These are phyloP conservation scores for Geotrichum reessii DNA, from an alignment of 1,139 yeast genomes.

Conservation along the genomic window DNA sequence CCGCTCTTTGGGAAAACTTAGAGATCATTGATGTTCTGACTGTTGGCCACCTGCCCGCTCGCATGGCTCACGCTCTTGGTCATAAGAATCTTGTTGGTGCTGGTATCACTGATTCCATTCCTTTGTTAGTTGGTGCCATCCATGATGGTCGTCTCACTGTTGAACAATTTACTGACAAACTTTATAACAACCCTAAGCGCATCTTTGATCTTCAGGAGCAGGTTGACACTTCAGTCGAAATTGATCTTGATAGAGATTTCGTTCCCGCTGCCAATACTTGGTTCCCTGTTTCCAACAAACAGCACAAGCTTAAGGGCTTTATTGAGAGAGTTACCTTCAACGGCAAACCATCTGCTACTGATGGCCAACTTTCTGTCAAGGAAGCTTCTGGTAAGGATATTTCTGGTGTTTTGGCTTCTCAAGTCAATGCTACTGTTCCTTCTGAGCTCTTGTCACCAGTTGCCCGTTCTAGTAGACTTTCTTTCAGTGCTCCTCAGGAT, in stretches of 20 bases:
- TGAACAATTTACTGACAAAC: slow-evolving; percentile 63
- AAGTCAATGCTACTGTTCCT: slow-evolving; percentile 16
- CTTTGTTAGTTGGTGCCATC: slow-evolving; percentile 77
- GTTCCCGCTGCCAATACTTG: slow-evolving; percentile 44
- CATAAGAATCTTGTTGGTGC: slow-evolving; percentile 59
- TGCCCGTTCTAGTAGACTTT: slow-evolving; percentile 17
- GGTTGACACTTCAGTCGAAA: slow-evolving; percentile 64
- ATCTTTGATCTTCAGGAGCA: slow-evolving; percentile 84
- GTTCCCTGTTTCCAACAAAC: slow-evolving; percentile 47
- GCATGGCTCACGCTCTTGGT: slow-evolving; percentile 61
- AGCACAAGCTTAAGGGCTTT: slow-evolving; percentile 57
- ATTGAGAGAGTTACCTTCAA: slow-evolving; percentile 82
- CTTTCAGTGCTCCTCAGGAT: slow-evolving; percentile 19
- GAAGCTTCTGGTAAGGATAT: slow-evolving; percentile 53
- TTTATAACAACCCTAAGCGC: slow-evolving; percentile 75
- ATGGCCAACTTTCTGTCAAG: slow-evolving; percentile 60
- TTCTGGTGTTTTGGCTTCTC: slow-evolving; percentile 26
- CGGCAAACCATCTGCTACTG: slow-evolving; percentile 75
- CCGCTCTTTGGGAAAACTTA: slow-evolving; percentile 73
- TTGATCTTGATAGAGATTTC: slow-evolving; percentile 69
- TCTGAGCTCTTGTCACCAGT: not conserved
- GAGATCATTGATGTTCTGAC: slow-evolving; percentile 78
- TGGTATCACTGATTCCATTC: slow-evolving; percentile 76
- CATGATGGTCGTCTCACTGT: slow-evolving; percentile 64
- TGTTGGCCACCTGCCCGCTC: slow-evolving; percentile 72